A percentile compares a stretch with the other conserved stretches of the same genome.
Evolutionary conservation across 345 rosid species (phyloP).

Genomic region (Populus simonii): DNA sequence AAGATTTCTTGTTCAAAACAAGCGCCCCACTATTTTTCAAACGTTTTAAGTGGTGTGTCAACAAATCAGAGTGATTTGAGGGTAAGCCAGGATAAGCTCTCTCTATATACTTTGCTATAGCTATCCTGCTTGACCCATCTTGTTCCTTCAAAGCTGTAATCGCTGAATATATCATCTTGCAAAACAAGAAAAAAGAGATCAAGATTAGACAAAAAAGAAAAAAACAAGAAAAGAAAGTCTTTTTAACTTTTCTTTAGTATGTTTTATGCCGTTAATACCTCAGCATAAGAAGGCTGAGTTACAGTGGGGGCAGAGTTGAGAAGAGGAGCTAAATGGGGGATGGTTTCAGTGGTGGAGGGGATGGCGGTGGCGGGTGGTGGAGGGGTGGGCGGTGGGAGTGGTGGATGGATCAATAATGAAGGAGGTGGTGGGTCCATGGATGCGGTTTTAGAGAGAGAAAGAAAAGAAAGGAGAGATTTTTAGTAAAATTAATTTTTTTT

Average conservation of each 20-base stretch:
- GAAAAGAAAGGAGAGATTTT: neutral
- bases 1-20: constrained; percentile 58
- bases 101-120: constrained; percentile 70
- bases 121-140: constrained; percentile 74
- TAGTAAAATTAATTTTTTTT: neutral
- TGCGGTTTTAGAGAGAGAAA: neutral
- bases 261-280: constrained; percentile 5
- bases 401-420: neutral
- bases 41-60: constrained; percentile 58
- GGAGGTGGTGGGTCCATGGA: constrained; percentile 23
- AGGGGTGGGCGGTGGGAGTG: neutral
- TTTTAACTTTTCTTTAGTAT: no score
- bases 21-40: constrained; percentile 55
- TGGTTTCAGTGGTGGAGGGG: neutral
- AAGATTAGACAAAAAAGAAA: neutral
- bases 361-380: neutral
- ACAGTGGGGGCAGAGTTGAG: constrained; percentile 1
- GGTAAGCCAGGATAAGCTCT: constrained; percentile 44
- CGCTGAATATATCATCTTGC: constrained; percentile 72
- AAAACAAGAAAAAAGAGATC: neutral
- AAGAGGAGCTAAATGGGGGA: constrained; percentile 3
- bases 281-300: constrained; percentile 23
- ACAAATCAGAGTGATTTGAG: constrained; percentile 43
- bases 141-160: constrained; percentile 59
- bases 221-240: neutral